A percentile compares a stretch with the other conserved stretches of the same genome.
Conservation (phyloP, 2,329 filamentous ascomycete species). For the Paradendryphiella salina region DNA sequence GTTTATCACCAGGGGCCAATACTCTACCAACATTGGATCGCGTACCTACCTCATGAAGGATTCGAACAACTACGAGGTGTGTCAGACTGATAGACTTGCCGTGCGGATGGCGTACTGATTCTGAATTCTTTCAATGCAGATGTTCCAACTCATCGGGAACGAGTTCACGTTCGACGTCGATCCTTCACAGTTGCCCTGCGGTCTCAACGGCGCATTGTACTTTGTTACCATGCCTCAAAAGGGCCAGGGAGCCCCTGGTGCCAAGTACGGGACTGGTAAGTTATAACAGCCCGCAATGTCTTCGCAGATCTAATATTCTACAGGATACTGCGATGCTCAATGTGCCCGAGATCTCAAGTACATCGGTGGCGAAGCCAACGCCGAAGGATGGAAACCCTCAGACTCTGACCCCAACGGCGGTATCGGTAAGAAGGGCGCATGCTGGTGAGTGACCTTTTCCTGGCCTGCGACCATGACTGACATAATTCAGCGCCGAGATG, state of each 20-base stretch:
- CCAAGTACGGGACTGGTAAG: too few relatives aligned
- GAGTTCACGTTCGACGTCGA: conserved; percentile 32
- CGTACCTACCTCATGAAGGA: conserved; percentile 45
- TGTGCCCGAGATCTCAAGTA: too few relatives aligned
- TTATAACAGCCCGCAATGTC: too few relatives aligned
- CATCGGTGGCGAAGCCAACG: conserved; percentile 45
- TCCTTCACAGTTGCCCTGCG: too few relatives aligned
- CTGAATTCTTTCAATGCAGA: conserved; percentile 8
- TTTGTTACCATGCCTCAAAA: too few relatives aligned
- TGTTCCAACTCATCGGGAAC: conserved; percentile 43
- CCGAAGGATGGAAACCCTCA: conserved; percentile 58
- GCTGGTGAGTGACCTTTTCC: conserved; percentile 46
- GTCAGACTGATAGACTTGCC: too few relatives aligned
- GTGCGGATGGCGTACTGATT: background rate
- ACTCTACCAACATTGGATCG: conserved; percentile 45
- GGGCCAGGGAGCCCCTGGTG: too few relatives aligned
- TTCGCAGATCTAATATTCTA: too few relatives aligned
- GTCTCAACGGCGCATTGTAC: too few relatives aligned
- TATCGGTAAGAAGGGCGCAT: conserved; percentile 59
- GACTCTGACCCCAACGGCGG: conserved; percentile 58
- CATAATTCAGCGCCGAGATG: conserved; percentile 56
- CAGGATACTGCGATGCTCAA: too few relatives aligned
- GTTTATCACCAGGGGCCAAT: conserved; percentile 59
- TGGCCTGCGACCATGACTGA: too few relatives aligned
- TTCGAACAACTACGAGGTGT: conserved; percentile 29